Conservation (phyloP, 1,139 yeast species). For the Diutina scorzettiae region DNA sequence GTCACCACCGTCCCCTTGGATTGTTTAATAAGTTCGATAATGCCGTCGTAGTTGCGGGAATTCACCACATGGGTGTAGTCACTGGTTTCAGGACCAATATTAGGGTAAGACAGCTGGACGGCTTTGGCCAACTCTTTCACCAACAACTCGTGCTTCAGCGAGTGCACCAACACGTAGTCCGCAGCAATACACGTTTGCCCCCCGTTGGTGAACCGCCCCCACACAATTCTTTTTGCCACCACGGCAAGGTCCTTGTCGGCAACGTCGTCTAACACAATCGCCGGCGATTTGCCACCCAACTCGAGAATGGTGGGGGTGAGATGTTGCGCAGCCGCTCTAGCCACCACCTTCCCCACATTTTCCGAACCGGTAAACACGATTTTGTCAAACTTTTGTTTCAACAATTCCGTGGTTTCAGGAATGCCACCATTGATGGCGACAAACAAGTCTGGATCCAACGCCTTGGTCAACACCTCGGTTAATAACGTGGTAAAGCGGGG, state of each 20-base stretch:
- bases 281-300: slow-evolving; percentile 92
- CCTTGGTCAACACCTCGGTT: slow-evolving; percentile 40
- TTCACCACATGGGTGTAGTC: slow-evolving; percentile 54
- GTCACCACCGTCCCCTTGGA: slow-evolving; percentile 49
- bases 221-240: slow-evolving; percentile 56
- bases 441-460: slow-evolving; percentile 45
- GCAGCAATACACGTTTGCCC: slow-evolving; percentile 91
- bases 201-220: slow-evolving; percentile 74
- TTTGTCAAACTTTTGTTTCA: slow-evolving; percentile 63
- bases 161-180: slow-evolving; percentile 66
- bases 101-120: slow-evolving; percentile 35
- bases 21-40: slow-evolving; percentile 30
- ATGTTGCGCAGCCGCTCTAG: slow-evolving; percentile 71
- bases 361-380: slow-evolving; percentile 82
- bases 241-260: slow-evolving; percentile 30
- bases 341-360: slow-evolving; percentile 64
- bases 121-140: slow-evolving; percentile 31
- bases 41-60: slow-evolving; percentile 42
- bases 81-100: slow-evolving; percentile 17
- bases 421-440: slow-evolving; percentile 65
- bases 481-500: slow-evolving; percentile 51
- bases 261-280: slow-evolving; percentile 45
- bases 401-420: slow-evolving; percentile 54
- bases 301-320: slow-evolving; percentile 77
- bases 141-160: slow-evolving; percentile 33